Percentiles rank a stretch among this genome's conserved stretches.
Evolutionary conservation across 1,284 basidiomycete species (phyloP).

Genomic region (Polyporus tsugae): DNA sequence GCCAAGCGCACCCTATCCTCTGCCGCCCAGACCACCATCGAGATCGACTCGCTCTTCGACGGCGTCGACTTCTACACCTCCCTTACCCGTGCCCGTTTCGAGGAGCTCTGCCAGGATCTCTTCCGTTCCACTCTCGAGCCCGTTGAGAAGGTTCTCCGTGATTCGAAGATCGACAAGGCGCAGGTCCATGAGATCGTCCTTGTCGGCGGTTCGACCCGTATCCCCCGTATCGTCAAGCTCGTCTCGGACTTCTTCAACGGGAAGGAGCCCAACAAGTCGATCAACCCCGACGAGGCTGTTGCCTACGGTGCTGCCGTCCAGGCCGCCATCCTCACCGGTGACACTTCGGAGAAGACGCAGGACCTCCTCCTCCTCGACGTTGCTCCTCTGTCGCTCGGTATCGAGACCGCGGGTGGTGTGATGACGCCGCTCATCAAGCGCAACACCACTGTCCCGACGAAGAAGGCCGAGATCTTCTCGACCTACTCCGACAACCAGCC

Average conservation of each 20-base stretch:
- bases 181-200: conserved; percentile 97
- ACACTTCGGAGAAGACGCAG: conserved; percentile 98
- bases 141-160: conserved; percentile 97
- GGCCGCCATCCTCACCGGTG: conserved; percentile 97
- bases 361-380: conserved; percentile 98
- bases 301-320: conserved; percentile 99
- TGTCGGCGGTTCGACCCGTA: conserved; percentile 98
- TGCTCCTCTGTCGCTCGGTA: conserved; percentile 94
- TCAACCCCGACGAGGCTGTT: conserved; percentile 99
- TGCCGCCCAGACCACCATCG: conserved; percentile 95
- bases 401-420: conserved; percentile 99
- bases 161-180: conserved; percentile 97
- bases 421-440: conserved; percentile 98
- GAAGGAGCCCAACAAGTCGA: conserved; percentile 95
- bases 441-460: conserved; percentile 99
- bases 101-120: conserved; percentile 97
- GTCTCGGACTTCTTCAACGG: conserved; percentile 99
- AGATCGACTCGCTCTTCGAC: conserved; percentile 98
- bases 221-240: conserved; percentile 97
- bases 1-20: conserved; percentile 99
- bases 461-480: conserved; percentile 99
- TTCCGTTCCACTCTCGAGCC: conserved; percentile 98
- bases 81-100: conserved; percentile 98
- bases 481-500: conserved; percentile 99
- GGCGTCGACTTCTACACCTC: conserved; percentile 99